phyloP scores from a whole-genome alignment of 2,329 filamentous ascomycete genomes.

The Fonsecaea erecta region DNA sequence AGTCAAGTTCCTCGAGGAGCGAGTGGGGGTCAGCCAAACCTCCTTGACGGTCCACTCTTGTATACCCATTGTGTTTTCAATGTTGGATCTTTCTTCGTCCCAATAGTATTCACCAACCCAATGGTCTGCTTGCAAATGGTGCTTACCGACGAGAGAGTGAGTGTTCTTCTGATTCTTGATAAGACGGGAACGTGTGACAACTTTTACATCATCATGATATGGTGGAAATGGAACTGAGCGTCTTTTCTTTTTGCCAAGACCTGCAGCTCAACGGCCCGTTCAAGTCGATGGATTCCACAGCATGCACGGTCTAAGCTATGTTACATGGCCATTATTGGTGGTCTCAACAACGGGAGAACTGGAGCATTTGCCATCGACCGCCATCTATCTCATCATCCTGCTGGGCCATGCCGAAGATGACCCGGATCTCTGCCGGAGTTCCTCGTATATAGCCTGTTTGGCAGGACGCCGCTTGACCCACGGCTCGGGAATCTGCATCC shows the following conservation, averaged over 20 bases:
- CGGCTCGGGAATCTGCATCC: neutral
- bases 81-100: neutral
- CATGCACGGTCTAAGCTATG: neutral
- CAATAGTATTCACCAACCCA: neutral
- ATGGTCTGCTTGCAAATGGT: neutral
- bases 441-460: neutral
- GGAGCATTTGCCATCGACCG: neutral
- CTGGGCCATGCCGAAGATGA: slow-evolving; percentile 9
- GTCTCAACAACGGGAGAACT: slow-evolving; percentile 7
- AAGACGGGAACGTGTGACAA: neutral
- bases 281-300: neutral
- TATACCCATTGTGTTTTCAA: slow-evolving; percentile 35
- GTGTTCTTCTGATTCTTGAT: neutral
- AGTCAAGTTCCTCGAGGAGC: neutral
- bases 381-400: neutral
- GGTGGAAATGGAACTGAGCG: neutral
- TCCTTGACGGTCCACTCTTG: slow-evolving; percentile 55
- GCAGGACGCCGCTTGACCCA: neutral
- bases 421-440: slow-evolving; percentile 8
- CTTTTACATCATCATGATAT: slow-evolving; percentile 6
- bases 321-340: neutral
- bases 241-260: neutral
- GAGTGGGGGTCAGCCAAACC: slow-evolving; percentile 38
- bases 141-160: neutral
- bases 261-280: neutral